Conservation (phyloP, 1,139 yeast genomes). For the Sugiyamaella xylanicola region DNA sequence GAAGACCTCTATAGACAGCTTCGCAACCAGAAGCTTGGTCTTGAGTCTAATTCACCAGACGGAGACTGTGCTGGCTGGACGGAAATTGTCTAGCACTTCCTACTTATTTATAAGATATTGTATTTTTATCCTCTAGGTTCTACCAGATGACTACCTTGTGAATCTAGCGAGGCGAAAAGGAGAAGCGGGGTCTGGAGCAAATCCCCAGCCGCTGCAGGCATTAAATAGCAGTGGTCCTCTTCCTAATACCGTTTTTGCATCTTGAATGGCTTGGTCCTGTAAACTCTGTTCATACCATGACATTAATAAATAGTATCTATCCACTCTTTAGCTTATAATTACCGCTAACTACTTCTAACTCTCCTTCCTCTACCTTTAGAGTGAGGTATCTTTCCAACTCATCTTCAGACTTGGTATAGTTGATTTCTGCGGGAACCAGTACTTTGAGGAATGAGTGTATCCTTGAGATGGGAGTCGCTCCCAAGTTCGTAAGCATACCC, state of each 20-base stretch:
- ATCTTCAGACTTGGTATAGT: conserved; percentile 46
- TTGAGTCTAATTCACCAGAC: conserved; percentile 9
- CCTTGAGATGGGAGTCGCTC: conserved; percentile 50
- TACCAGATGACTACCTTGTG: neutral
- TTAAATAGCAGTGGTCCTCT: too few relatives aligned
- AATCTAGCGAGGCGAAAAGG: neutral
- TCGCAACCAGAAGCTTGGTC: conserved; percentile 2
- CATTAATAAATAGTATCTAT: conserved; percentile 2
- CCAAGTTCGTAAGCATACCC: conserved; percentile 60
- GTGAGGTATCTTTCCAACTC: conserved; percentile 48
- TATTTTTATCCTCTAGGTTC: too few relatives aligned
- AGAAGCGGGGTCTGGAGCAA: neutral
- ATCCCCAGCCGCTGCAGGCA: neutral
- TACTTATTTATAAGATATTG: too few relatives aligned
- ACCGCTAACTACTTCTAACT: conserved; percentile 39
- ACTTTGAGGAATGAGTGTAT: conserved; percentile 57
- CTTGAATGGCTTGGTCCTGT: too few relatives aligned
- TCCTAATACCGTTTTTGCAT: too few relatives aligned
- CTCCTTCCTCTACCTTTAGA: conserved; percentile 50
- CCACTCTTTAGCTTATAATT: conserved; percentile 36
- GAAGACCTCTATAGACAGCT: conserved; percentile 12
- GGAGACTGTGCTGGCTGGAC: conserved; percentile 13
- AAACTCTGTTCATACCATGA: too few relatives aligned
- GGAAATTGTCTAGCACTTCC: conserved; percentile 5
- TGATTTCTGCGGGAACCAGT: conserved; percentile 57